Evolutionary conservation across 805 yeast species (phyloP), one percentile per base, ranked within the genome.

Genomic region (Saturnispora diversa): DNA sequence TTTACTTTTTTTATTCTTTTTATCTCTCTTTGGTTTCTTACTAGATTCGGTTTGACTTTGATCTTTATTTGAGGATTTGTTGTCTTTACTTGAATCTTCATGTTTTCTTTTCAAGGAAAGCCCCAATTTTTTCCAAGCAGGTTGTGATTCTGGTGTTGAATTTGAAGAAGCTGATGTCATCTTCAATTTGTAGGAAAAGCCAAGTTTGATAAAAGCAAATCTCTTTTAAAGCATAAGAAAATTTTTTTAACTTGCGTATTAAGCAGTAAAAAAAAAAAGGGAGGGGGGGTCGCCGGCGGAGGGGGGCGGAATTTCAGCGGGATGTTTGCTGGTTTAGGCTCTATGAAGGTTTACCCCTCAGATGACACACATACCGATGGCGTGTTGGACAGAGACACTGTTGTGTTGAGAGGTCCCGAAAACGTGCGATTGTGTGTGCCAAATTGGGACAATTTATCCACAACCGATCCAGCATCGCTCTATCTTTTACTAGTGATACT

Each of bases 61-160:
- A 53, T 47, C 57, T 62, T 47, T 63, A 64, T 33, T 67, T 50
- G 50, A 63, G 63, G 51, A 70, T 72, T 38, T 19, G 13, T 27
- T 19, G 9, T 29, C 17, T 16, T 30, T 34, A 3, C 20, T 35
- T 8, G 21, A 26, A 16, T 24, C 40, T 8, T 23, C 24, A 6
- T 39, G 32, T 12, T 26, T 27, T 20, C 69, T 64, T 48, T 76
- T 70, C 40, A 80, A 77, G 51, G 75, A 66, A 31, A 84, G 69
- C 22, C 94, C 94, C 6, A 80, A 66, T 51, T 77, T 69, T 57
- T 84, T 84, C 94, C 94, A 84, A 1, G 94, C 94, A 28, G 94
- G 94, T n/a, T 74, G n/a, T n/a, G n/a, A n/a, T n/a, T n/a, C n/a
- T n/a, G n/a, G n/a, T n/a, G n/a, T n/a, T n/a, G n/a, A n/a, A n/a